These are phyloP conservation scores for Chrysanthemum lavandulifolium DNA, from an alignment of 129 eudicot genomes.

Conservation along the genomic window DNA sequence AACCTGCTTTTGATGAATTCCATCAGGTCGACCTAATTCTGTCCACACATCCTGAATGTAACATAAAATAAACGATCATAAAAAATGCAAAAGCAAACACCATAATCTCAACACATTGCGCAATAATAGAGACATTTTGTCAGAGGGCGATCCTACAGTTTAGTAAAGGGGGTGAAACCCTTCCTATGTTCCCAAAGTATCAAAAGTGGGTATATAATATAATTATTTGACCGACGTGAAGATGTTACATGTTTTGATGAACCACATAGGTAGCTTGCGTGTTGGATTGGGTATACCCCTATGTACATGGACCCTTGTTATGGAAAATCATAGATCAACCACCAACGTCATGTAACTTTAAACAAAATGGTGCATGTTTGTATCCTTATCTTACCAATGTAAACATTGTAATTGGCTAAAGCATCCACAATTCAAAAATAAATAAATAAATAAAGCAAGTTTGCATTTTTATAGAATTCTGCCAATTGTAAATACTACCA, in stretches of 20 bases:
- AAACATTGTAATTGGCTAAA: constrained; percentile 5
- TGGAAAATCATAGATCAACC: no score
- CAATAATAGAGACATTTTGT: background rate
- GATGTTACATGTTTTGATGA: no score
- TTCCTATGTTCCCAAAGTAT: no score
- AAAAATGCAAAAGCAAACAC: background rate
- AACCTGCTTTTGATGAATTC: constrained; percentile 93
- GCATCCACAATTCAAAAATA: background rate
- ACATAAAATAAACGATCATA: background rate
- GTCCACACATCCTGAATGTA: constrained; percentile 79
- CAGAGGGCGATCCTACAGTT: no score
- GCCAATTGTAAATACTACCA: background rate
- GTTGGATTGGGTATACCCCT: no score
- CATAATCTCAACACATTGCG: background rate
- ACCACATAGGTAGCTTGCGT: no score
- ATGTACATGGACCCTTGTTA: no score
- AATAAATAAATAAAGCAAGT: background rate
- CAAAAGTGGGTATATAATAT: no score
- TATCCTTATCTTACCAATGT: background rate
- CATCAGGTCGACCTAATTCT: constrained; percentile 88
- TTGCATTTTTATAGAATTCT: background rate
- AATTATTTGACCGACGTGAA: no score
- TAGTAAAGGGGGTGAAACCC: no score
- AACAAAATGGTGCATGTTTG: background rate
- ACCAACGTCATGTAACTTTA: background rate